Percentiles rank a stretch among this genome's conserved stretches.
phyloP scores from a whole-genome alignment of 2,329 filamentous ascomycete genomes.

The Lasiodiplodia sp. region DNA sequence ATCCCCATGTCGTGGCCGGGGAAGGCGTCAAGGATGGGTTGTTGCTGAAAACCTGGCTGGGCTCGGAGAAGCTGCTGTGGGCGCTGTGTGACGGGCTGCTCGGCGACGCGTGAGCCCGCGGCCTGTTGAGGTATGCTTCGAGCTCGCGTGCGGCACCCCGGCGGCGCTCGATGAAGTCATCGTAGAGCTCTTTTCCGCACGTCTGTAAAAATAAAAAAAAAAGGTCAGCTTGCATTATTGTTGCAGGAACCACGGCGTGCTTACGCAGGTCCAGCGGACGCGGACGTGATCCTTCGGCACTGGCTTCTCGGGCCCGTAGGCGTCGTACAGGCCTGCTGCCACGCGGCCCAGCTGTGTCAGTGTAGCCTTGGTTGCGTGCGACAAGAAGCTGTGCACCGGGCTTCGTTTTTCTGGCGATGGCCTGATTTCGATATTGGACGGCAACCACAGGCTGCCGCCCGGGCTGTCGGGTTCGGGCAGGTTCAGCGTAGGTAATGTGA shows the following conservation, averaged over 20 bases:
- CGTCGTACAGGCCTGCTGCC: conserved; percentile 1
- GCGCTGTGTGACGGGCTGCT: conserved; percentile 39
- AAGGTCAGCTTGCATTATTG: conserved; percentile 7
- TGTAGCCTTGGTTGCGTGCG: conserved; percentile 6
- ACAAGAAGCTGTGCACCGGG: conserved; percentile 1
- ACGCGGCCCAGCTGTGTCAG: conserved; percentile 7
- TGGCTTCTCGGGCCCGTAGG: conserved; percentile 42
- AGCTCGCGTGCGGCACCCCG: conserved; percentile 49
- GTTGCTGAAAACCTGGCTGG: conserved; percentile 40
- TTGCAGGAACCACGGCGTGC: conserved; percentile 11
- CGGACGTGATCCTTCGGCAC: conserved; percentile 42
- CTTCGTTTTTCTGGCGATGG: conserved; percentile 1
- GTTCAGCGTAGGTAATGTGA: conserved; percentile 21
- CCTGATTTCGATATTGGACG: conserved; percentile 23
- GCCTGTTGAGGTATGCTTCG: conserved; percentile 48
- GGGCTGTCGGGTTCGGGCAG: conserved; percentile 18
- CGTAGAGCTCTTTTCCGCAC: conserved; percentile 45
- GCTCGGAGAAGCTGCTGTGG: conserved; percentile 27
- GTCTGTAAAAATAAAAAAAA: conserved; percentile 32
- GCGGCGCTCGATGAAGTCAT: conserved; percentile 49
- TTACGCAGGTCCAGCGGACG: conserved; percentile 47
- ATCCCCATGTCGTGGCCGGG: conserved; percentile 40
- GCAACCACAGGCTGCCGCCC: conserved; percentile 15
- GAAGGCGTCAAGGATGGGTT: conserved; percentile 39
- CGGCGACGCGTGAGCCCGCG: conserved; percentile 37